A percentile compares a stretch with the other conserved stretches of the same genome.
Conservation (phyloP, 192 early-diverging fungal genomes). For the Backusella macrospora region DNA sequence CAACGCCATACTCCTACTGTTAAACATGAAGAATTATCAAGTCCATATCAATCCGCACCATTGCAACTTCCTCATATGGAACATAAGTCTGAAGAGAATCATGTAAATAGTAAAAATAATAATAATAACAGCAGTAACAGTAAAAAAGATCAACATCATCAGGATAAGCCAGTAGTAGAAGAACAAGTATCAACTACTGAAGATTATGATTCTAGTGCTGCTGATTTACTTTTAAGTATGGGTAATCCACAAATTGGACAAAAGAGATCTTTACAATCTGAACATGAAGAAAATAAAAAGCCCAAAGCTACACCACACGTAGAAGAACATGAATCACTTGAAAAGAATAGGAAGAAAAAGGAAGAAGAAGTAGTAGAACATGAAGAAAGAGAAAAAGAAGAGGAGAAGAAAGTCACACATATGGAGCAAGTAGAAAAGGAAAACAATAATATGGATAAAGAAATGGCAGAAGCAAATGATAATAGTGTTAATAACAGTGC, state of each 20-base stretch:
- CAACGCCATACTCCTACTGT: conserved; percentile 7
- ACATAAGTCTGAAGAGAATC: conserved; percentile 1
- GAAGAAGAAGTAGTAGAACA: conserved; percentile 7
- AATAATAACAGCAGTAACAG: neutral
- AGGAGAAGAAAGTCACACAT: neutral
- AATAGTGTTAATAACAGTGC: conserved; percentile 10
- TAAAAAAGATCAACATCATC: neutral
- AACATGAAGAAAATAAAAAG: conserved; percentile 13
- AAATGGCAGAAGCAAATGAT: conserved; percentile 2
- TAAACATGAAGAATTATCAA: conserved; percentile 25
- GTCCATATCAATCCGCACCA: neutral
- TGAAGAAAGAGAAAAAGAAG: conserved; percentile 3
- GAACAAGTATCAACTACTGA: neutral
- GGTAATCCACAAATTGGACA: conserved; percentile 21
- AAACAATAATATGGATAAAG: conserved; percentile 9
- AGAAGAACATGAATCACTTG: neutral
- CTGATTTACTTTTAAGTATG: conserved; percentile 36
- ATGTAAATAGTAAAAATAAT: neutral
- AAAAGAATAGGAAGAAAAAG: neutral
- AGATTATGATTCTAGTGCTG: conserved; percentile 38
- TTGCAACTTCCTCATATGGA: neutral
- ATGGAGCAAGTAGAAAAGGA: neutral
- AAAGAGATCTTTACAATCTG: conserved; percentile 21
- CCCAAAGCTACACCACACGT: neutral
- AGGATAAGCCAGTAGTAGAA: conserved; percentile 5